Percentiles rank a stretch among this genome's conserved stretches.
Conservation (phyloP, 2,329 filamentous ascomycete genomes). For the Venturia oleaginea region DNA sequence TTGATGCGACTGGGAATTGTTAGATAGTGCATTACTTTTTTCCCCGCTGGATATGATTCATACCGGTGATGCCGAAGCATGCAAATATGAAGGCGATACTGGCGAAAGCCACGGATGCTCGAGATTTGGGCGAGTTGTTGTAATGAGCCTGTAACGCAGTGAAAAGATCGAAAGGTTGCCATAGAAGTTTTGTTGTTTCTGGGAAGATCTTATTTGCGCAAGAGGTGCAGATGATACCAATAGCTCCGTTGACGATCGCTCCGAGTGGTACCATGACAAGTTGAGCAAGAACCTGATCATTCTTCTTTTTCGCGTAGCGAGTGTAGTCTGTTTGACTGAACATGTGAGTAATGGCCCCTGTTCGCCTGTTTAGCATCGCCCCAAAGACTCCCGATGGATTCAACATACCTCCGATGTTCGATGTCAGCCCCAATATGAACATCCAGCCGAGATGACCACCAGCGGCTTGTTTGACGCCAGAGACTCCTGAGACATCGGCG, state of each 20-base stretch:
- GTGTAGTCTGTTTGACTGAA: slow-evolving; percentile 24
- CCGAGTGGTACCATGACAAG: slow-evolving; percentile 22
- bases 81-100: slow-evolving; percentile 36
- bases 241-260: slow-evolving; percentile 19
- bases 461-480: background rate
- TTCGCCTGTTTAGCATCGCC: no score
- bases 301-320: slow-evolving; percentile 22
- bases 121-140: slow-evolving; percentile 23
- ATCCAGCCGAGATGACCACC: slow-evolving; percentile 12
- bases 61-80: slow-evolving; percentile 29
- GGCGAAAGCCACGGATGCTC: slow-evolving; percentile 40
- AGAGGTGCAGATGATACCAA: slow-evolving; percentile 26
- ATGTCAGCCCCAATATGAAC: slow-evolving; percentile 21
- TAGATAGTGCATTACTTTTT: slow-evolving; percentile 34
- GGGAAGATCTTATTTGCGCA: slow-evolving; percentile 21
- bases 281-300: slow-evolving; percentile 23
- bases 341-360: slow-evolving; percentile 17
- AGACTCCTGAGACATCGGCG: background rate
- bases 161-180: slow-evolving; percentile 24
- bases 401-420: slow-evolving; percentile 25
- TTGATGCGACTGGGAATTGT: slow-evolving; percentile 37
- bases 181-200: slow-evolving; percentile 19
- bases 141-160: slow-evolving; percentile 19
- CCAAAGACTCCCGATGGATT: no score
- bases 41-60: no score